Evolutionary conservation across 371 early-diverging fungal species (phyloP), one percentile per base, ranked within the genome.

Genomic region (Coemansia sp.): DNA sequence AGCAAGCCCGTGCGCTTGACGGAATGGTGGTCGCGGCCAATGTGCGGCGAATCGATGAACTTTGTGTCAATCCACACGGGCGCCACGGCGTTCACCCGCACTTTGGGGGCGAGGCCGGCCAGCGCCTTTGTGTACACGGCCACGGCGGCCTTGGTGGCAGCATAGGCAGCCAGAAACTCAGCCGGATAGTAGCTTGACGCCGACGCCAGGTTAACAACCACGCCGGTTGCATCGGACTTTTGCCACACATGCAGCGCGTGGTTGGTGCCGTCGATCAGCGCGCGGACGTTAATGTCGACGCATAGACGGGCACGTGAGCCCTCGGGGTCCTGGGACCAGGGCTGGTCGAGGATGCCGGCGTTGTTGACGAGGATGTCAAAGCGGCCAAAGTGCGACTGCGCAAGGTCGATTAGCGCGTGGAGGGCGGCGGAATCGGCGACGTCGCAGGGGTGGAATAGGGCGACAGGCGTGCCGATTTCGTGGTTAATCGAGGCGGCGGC

Each of bases 21-120:
- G 0, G 56, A 1, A 30, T 41, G 34, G 34, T 62, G 65, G n/a
- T 65, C 52, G 6, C 45, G 35, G 2, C 58, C 49, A 16, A 68
- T 41, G 30, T 57, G 57, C 30, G 67, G 14, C 30, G 74, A 52
- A 31, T 63, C 61, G 14, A 68, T 40, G 20, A 79, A 61, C 55
- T 67, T 68, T 68, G 80, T 83, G 56, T 83, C 84, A n/a, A 85
- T 80, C 64, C 90, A 90, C 56, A 80, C 79, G 1, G 92, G 92
- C 1, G 90, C 89, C 0, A 92, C 79, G 6, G 86, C 87, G 65
- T 87, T 87, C 52, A 90, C 85, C 4, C 89, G 80, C 36, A 92
- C 85, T 41, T 63, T 63, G 34, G 67, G 58, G 0, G 61, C 68
- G 1, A 62, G 35, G 9, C 57, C 49, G 0, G 61, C 52, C 20